A percentile compares a stretch with the other conserved stretches of the same genome.
Evolutionary conservation across 192 early-diverging fungal species (phyloP).

Genomic region (Gryganskiella cystojenkinii): DNA sequence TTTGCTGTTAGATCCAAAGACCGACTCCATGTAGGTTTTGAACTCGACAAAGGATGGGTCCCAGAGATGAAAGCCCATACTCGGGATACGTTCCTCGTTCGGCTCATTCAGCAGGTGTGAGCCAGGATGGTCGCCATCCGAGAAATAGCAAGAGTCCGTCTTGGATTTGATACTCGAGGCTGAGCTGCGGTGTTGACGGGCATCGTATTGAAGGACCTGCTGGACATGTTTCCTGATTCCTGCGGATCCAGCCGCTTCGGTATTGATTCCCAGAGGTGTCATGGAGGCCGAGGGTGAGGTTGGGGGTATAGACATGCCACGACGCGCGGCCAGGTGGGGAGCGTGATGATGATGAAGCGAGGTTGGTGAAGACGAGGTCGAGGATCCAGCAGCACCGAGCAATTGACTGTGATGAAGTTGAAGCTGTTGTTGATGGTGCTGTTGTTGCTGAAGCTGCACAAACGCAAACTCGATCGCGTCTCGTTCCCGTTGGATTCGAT

Average conservation of each 20-base stretch:
- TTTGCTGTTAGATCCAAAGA: conserved; percentile 11
- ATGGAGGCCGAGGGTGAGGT: not conserved
- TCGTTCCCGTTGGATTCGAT: conserved; percentile 29
- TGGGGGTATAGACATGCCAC: conserved; percentile 25
- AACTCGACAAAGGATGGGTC: conserved; percentile 48
- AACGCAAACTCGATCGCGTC: conserved; percentile 45
- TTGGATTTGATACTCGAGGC: conserved; percentile 44
- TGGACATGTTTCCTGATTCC: conserved; percentile 40
- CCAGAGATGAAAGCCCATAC: conserved; percentile 46
- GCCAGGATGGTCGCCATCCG: conserved; percentile 47
- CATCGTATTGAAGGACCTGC: conserved; percentile 41
- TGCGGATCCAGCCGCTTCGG: conserved; percentile 4
- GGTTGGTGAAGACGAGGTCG: conserved; percentile 7
- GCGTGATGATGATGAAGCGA: conserved; percentile 43
- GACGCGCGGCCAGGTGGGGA: conserved; percentile 33
- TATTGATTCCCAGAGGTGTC: conserved; percentile 5
- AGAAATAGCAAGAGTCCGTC: conserved; percentile 51
- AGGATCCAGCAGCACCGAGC: conserved; percentile 10
- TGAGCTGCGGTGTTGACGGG: conserved; percentile 42
- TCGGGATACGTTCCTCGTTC: conserved; percentile 46
- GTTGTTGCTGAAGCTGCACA: conserved; percentile 30
- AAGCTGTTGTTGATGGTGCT: conserved; percentile 24
- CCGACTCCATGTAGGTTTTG: conserved; percentile 38
- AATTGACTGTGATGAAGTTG: conserved; percentile 24
- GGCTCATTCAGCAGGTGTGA: conserved; percentile 41